These are phyloP conservation scores for Phoma sp. DNA, from an alignment of 2,329 filamentous ascomycete genomes.

Conservation along the genomic window DNA sequence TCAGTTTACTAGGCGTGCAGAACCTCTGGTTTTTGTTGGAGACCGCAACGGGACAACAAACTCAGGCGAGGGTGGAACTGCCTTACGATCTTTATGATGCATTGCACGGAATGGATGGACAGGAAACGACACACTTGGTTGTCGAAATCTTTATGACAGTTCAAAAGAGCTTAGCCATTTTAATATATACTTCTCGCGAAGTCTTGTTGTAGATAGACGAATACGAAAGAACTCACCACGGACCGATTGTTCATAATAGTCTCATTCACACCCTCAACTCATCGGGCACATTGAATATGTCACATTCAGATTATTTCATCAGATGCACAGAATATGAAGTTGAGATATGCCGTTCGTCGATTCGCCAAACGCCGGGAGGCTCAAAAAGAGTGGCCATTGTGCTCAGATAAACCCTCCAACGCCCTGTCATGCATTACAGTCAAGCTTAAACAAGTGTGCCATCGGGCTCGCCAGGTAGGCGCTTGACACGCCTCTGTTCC, in stretches of 20 bases:
- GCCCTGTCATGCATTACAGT: neutral
- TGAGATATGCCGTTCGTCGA: neutral
- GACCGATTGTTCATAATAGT: neutral
- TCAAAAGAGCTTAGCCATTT: conserved; percentile 16
- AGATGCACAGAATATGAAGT: neutral
- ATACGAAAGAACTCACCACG: conserved; percentile 11
- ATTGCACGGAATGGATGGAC: conserved; percentile 1
- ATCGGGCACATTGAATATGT: neutral
- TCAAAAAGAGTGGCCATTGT: conserved; percentile 1
- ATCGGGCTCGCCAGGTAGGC: conserved; percentile 88
- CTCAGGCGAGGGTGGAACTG: neutral
- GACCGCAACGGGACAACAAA: neutral
- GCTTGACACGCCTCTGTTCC: conserved; percentile 94
- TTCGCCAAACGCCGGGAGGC: conserved; percentile 1
- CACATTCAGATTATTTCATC: neutral
- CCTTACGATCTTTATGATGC: conserved; percentile 20
- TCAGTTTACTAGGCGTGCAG: conserved; percentile 27
- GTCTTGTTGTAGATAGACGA: conserved; percentile 14
- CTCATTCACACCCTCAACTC: neutral
- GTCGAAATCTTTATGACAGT: conserved; percentile 15
- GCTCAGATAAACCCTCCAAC: conserved; percentile 4
- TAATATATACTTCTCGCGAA: conserved; percentile 19
- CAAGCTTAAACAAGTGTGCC: conserved; percentile 65
- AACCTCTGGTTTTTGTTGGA: neutral
- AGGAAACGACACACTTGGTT: conserved; percentile 8